These are phyloP conservation scores for Fragaria nilgerrensis DNA, from an alignment of 306 rosid species.

Conservation along the genomic window DNA sequence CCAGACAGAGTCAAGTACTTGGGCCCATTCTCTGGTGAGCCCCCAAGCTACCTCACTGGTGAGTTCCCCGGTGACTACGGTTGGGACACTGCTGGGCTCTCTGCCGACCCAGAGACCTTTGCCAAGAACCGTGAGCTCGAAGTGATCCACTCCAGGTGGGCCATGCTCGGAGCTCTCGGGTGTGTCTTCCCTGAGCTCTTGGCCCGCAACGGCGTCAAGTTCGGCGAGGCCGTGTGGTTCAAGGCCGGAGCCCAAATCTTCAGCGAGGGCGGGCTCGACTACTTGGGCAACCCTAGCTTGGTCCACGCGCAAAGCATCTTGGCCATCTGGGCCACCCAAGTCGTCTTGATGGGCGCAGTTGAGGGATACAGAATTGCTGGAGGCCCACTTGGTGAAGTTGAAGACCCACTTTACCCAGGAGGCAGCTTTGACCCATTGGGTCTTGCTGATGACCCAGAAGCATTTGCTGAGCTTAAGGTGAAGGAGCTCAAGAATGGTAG, in stretches of 20 bases:
- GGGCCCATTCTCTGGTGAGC: conserved; percentile 65
- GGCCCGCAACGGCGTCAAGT: conserved; percentile 54
- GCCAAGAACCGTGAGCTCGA: conserved; percentile 55
- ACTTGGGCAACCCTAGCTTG: conserved; percentile 68
- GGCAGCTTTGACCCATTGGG: conserved; percentile 71
- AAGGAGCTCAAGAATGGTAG: conserved; percentile 64
- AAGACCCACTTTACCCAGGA: conserved; percentile 59
- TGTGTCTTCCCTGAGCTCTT: conserved; percentile 63
- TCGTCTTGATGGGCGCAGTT: conserved; percentile 58
- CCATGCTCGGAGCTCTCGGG: conserved; percentile 64
- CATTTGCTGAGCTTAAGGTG: conserved; percentile 58
- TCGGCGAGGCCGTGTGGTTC: conserved; percentile 66
- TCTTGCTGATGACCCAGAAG: conserved; percentile 65
- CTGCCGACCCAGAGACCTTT: conserved; percentile 62
- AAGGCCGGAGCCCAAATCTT: conserved; percentile 65
- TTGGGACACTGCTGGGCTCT: conserved; percentile 73
- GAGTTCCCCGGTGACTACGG: conserved; percentile 70
- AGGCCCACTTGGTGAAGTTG: conserved; percentile 56
- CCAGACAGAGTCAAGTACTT: conserved; percentile 66
- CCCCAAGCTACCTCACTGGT: conserved; percentile 54
- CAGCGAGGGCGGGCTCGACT: conserved; percentile 67
- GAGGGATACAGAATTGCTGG: conserved; percentile 65
- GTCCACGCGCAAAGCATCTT: conserved; percentile 60
- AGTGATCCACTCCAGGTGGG: conserved; percentile 63
- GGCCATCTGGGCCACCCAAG: conserved; percentile 63